Conservation (phyloP, 805 yeast genomes). For the Saccharomycopsis guyanensis region DNA sequence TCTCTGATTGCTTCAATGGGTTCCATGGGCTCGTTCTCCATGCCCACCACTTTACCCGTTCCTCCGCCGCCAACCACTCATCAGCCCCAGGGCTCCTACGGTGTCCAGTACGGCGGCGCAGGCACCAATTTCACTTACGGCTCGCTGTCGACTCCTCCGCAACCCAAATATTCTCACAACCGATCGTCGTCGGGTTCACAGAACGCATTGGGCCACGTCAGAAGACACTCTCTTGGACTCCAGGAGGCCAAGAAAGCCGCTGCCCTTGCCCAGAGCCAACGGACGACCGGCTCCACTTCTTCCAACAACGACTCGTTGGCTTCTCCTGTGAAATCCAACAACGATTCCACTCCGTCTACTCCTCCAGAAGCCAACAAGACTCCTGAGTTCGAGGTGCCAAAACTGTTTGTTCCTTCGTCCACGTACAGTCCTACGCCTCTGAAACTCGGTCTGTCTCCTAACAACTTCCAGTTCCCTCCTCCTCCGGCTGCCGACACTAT, state of each 20-base stretch:
- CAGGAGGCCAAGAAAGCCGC: constrained; percentile 95
- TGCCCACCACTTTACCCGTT: constrained; percentile 18
- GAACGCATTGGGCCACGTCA: constrained; percentile 59
- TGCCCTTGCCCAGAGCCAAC: constrained; percentile 79
- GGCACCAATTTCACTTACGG: constrained; percentile 20
- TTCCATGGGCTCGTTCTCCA: constrained; percentile 28
- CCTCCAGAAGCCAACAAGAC: constrained; percentile 13
- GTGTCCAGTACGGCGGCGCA: constrained; percentile 19
- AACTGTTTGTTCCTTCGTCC: constrained; percentile 32
- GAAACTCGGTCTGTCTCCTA: constrained; percentile 33
- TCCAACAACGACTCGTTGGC: constrained; percentile 6
- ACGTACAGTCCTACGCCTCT: constrained; percentile 21
- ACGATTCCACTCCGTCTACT: constrained; percentile 22
- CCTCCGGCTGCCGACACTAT: constrained; percentile 27
- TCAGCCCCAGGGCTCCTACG: constrained; percentile 15
- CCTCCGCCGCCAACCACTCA: constrained; percentile 20
- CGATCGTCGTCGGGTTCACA: constrained; percentile 15
- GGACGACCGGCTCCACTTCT: constrained; percentile 28
- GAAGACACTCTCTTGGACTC: constrained; percentile 89
- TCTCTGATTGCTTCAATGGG: constrained; percentile 33
- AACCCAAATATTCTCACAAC: neutral
- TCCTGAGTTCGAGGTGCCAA: constrained; percentile 51
- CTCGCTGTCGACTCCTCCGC: neutral
- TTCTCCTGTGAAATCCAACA: constrained; percentile 15
- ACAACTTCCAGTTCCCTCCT: constrained; percentile 62